These are phyloP conservation scores for Elongisporangium undulatum DNA, from an alignment of 352 stramenopile species.

Conservation along the genomic window DNA sequence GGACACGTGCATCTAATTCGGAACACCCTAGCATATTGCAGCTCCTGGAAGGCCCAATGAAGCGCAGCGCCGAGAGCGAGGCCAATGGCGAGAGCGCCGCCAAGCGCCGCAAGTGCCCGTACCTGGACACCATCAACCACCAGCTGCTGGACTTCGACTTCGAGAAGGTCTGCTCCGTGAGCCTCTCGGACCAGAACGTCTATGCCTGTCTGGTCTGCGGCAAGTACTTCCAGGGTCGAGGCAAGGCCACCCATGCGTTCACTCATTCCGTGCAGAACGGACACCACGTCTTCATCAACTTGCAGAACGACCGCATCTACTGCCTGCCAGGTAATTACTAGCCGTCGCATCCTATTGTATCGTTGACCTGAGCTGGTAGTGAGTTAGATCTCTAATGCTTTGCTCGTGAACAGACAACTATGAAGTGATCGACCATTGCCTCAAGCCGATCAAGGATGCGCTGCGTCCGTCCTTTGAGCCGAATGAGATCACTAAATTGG, in stretches of 20 bases:
- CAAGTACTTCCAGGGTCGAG: constrained; percentile 97
- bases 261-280: constrained; percentile 95
- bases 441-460: constrained; percentile 94
- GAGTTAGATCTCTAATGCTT: background rate
- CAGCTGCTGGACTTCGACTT: constrained; percentile 99
- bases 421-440: constrained; percentile 94
- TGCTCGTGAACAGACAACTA: constrained; percentile 89
- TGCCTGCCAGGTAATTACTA: constrained; percentile 81
- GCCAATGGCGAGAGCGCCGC: constrained; percentile 5
- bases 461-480: constrained; percentile 90
- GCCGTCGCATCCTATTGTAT: background rate
- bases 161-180: constrained; percentile 96
- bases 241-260: constrained; percentile 92
- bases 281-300: constrained; percentile 98
- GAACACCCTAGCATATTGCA: background rate
- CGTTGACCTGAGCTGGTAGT: background rate
- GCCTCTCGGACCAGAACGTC: constrained; percentile 95
- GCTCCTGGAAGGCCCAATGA: constrained; percentile 19
- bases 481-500: constrained; percentile 81
- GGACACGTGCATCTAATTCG: constrained; percentile 9
- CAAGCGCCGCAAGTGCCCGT: constrained; percentile 94
- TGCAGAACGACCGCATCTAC: constrained; percentile 94
- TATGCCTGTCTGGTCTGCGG: constrained; percentile 99
- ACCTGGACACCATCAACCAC: constrained; percentile 98
- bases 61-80: constrained; percentile 41